Percentiles rank a stretch among this genome's conserved stretches.
Evolutionary conservation across 2,329 filamentous ascomycete genomes (phyloP).

Genomic region (Bertia moriformis): DNA sequence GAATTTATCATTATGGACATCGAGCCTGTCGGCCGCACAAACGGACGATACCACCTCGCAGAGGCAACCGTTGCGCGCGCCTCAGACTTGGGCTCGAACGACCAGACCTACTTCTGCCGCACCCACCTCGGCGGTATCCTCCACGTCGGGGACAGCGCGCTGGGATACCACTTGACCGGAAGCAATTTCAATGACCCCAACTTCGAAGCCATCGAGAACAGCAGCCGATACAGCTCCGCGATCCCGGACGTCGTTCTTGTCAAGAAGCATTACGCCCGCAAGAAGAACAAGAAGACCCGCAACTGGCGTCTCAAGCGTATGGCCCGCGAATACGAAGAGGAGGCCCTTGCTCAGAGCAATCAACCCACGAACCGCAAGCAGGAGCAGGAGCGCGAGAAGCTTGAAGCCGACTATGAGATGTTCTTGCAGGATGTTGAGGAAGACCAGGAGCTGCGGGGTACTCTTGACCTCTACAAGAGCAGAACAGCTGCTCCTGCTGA

Average conservation of each 20-base stretch:
- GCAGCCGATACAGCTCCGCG: slow-evolving; percentile 57
- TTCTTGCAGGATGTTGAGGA: slow-evolving; percentile 96
- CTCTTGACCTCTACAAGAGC: slow-evolving; percentile 74
- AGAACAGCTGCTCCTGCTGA: slow-evolving; percentile 11
- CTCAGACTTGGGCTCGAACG: slow-evolving; percentile 72
- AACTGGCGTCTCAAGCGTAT: slow-evolving; percentile 95
- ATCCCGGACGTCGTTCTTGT: slow-evolving; percentile 90
- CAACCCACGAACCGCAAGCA: slow-evolving; percentile 19
- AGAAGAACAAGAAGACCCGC: slow-evolving; percentile 63
- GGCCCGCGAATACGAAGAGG: slow-evolving; percentile 66
- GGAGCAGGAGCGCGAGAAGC: slow-evolving; percentile 76
- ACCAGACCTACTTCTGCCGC: slow-evolving; percentile 74
- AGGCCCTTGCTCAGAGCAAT: slow-evolving; percentile 64
- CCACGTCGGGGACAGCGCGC: slow-evolving; percentile 76
- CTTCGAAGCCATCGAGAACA: slow-evolving; percentile 69
- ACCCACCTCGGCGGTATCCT: slow-evolving; percentile 81
- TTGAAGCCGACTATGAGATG: slow-evolving; percentile 69
- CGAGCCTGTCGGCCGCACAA: slow-evolving; percentile 59
- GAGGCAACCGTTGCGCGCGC: slow-evolving; percentile 81
- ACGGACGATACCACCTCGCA: slow-evolving; percentile 70
- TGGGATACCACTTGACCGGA: slow-evolving; percentile 84
- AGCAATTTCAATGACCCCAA: slow-evolving; percentile 86
- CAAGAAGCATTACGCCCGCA: slow-evolving; percentile 88
- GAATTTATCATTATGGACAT: slow-evolving; percentile 95
- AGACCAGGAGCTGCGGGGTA: slow-evolving; percentile 72